Conservation (phyloP, 192 early-diverging fungal species). For the Coemansia sp. region DNA sequence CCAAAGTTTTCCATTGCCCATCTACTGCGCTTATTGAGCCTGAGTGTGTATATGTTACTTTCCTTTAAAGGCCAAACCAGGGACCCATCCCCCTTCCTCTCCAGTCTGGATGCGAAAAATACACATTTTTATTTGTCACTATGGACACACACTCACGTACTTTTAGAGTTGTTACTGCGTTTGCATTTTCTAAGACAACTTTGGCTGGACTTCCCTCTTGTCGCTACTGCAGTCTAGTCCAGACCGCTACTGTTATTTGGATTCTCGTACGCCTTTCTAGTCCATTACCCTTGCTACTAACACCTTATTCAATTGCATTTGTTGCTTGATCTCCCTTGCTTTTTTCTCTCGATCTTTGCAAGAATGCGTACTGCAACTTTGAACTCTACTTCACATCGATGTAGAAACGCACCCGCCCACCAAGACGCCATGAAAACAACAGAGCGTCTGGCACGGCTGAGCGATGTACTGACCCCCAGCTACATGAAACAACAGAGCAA, state of each 20-base stretch:
- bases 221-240: neutral
- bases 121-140: neutral
- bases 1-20: neutral
- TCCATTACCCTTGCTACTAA: neutral
- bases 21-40: neutral
- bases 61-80: neutral
- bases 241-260: constrained; percentile 6
- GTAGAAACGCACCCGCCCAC: constrained; percentile 38
- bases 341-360: no score
- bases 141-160: neutral
- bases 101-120: constrained; percentile 6
- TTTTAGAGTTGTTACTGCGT: constrained; percentile 21
- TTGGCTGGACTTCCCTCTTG: neutral
- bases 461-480: constrained; percentile 49
- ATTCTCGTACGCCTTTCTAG: neutral
- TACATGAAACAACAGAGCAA: constrained; percentile 22
- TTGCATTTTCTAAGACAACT: neutral
- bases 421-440: constrained; percentile 51
- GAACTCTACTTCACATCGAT: neutral
- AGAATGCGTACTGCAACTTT: no score
- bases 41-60: neutral
- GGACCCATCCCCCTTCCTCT: neutral
- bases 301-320: no score
- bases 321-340: no score
- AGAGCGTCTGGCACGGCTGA: constrained; percentile 48